Conservation (phyloP, 139 green algal genomes). For the Picochlorum sp. region DNA sequence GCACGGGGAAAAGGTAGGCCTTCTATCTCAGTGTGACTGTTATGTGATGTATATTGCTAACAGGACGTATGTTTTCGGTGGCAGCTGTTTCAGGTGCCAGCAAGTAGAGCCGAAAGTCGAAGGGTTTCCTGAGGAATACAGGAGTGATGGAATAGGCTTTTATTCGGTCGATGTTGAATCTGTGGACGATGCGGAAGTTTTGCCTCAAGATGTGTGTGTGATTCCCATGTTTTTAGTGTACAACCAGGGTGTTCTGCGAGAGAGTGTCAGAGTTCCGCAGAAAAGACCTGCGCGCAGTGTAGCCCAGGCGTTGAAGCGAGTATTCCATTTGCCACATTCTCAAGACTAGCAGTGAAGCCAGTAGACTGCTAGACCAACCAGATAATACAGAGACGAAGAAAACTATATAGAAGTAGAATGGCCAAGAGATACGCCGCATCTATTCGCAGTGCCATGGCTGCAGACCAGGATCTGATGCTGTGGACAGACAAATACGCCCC, state of each 20-base stretch:
- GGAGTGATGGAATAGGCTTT: constrained; percentile 4
- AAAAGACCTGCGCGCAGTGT: constrained; percentile 22
- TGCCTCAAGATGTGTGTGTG: constrained; percentile 7
- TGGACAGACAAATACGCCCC: constrained; percentile 54
- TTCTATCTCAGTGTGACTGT: background rate
- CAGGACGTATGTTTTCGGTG: constrained; percentile 2
- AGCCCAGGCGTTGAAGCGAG: constrained; percentile 12
- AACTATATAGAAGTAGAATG: too few relatives aligned
- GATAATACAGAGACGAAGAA: too few relatives aligned
- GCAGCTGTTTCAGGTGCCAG: constrained; percentile 31
- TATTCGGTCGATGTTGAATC: constrained; percentile 9
- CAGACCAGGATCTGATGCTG: background rate
- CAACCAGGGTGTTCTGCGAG: background rate
- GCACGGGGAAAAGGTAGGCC: background rate
- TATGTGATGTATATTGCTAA: background rate
- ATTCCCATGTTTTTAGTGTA: constrained; percentile 25
- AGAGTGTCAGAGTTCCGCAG: constrained; percentile 21
- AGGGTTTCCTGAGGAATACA: constrained; percentile 22
- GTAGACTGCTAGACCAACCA: background rate
- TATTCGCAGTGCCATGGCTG: too few relatives aligned
- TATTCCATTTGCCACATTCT: too few relatives aligned
- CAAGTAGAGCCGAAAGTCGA: constrained; percentile 21
- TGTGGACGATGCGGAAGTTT: constrained; percentile 4
- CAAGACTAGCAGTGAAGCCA: background rate
- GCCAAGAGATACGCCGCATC: too few relatives aligned